Conservation (phyloP, 2,329 filamentous ascomycete species). For the Botryotinia convoluta region DNA sequence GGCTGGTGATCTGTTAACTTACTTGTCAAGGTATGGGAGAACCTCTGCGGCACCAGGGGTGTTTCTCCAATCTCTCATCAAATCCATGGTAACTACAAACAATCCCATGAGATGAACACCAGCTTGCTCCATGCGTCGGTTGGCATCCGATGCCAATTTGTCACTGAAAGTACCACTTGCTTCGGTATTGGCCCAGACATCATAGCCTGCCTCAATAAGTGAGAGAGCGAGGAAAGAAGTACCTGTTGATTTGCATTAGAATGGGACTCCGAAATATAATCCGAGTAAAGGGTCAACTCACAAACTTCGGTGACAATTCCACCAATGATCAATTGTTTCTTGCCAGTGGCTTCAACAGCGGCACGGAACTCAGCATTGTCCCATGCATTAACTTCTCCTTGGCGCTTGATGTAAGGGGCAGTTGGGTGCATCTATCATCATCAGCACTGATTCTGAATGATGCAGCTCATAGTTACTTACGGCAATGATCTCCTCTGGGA, state of each 20-base stretch:
- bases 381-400: conserved; percentile 75
- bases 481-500: conserved; percentile 66
- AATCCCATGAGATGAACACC: conserved; percentile 54
- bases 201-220: conserved; percentile 67
- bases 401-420: conserved; percentile 62
- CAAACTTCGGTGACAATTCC: conserved; percentile 76
- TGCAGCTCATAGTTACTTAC: conserved; percentile 13
- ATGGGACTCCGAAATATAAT: background rate
- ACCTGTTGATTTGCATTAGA: conserved; percentile 40
- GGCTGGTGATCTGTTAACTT: conserved; percentile 22
- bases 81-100: conserved; percentile 36
- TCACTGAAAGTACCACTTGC: conserved; percentile 64
- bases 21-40: conserved; percentile 60
- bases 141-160: conserved; percentile 61
- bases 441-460: background rate
- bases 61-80: conserved; percentile 35
- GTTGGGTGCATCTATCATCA: conserved; percentile 54
- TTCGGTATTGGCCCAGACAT: conserved; percentile 71
- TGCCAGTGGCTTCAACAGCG: conserved; percentile 62
- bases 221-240: conserved; percentile 73
- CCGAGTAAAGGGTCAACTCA: conserved; percentile 33
- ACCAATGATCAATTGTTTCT: conserved; percentile 68
- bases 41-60: conserved; percentile 53
- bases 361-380: conserved; percentile 67
- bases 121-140: conserved; percentile 63